Percentiles rank a stretch among this genome's conserved stretches.
phyloP scores from a whole-genome alignment of 1,139 yeast genomes.

The Spathaspora sp. region DNA sequence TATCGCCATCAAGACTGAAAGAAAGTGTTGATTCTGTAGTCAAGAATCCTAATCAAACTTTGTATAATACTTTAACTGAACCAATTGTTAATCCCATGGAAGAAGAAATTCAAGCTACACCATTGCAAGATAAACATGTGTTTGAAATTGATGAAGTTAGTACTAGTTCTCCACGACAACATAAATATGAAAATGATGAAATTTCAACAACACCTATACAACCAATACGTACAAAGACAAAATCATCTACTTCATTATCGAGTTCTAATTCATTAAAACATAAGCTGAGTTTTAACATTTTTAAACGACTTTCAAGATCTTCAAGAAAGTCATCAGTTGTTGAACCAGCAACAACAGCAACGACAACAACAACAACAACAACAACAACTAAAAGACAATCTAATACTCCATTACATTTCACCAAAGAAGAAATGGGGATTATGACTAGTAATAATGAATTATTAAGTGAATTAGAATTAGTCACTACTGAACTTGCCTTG shows the following conservation, averaged over 20 bases:
- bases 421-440: slow-evolving; percentile 61
- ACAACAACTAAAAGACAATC: slow-evolving; percentile 8
- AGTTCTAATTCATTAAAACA: slow-evolving; percentile 23
- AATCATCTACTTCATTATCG: slow-evolving; percentile 1
- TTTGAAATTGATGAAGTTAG: too few relatives aligned
- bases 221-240: neutral
- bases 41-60: neutral
- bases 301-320: slow-evolving; percentile 35
- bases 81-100: neutral
- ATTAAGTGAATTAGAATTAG: slow-evolving; percentile 62
- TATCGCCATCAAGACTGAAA: neutral
- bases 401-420: slow-evolving; percentile 27
- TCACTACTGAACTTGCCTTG: slow-evolving; percentile 69
- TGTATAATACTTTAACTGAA: slow-evolving; percentile 1
- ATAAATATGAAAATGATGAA: neutral
- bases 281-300: slow-evolving; percentile 19
- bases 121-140: neutral
- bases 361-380: slow-evolving; percentile 4
- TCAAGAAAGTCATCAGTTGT: slow-evolving; percentile 12
- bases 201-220: neutral
- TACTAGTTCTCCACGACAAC: neutral
- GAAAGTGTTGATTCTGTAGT: neutral
- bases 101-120: neutral
- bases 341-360: slow-evolving; percentile 7
- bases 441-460: slow-evolving; percentile 59